These are phyloP conservation scores for Penstemon newberryi DNA, from an alignment of 257 asterid genomes.

Conservation along the genomic window DNA sequence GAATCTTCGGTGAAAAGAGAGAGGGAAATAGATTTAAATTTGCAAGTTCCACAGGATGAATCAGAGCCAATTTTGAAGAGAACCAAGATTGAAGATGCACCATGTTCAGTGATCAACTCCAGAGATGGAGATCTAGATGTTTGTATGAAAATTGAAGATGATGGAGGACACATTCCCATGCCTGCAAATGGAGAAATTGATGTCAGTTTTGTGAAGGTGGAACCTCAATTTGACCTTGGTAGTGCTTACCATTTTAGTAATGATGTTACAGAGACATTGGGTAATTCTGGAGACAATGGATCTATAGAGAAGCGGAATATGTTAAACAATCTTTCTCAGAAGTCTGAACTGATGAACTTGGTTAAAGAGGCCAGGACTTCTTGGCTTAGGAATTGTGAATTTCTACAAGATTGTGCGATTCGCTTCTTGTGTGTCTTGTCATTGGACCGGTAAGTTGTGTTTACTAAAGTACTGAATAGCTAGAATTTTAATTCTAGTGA, in stretches of 20 bases:
- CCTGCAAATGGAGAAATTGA: slow-evolving; percentile 55
- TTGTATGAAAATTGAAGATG: slow-evolving; percentile 45
- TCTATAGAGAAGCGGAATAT: slow-evolving; percentile 49
- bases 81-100: slow-evolving; percentile 65
- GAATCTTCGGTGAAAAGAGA: slow-evolving; percentile 53
- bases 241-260: slow-evolving; percentile 32
- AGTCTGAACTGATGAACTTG: slow-evolving; percentile 71
- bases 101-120: slow-evolving; percentile 37
- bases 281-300: slow-evolving; percentile 42
- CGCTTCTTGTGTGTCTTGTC: slow-evolving; percentile 95
- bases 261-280: slow-evolving; percentile 38
- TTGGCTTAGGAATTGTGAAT: slow-evolving; percentile 86
- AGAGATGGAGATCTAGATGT: slow-evolving; percentile 41
- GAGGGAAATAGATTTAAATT: slow-evolving; percentile 70
- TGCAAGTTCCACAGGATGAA: slow-evolving; percentile 61
- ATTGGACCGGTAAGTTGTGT: slow-evolving; percentile 81
- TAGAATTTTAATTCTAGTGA: slow-evolving; percentile 4
- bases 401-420: slow-evolving; percentile 97
- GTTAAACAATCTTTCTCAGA: slow-evolving; percentile 53
- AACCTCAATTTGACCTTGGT: slow-evolving; percentile 48
- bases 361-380: slow-evolving; percentile 84
- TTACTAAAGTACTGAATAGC: slow-evolving; percentile 15
- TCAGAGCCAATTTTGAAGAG: slow-evolving; percentile 66
- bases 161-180: slow-evolving; percentile 35
- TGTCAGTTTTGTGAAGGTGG: slow-evolving; percentile 48